A percentile compares a stretch with the other conserved stretches of the same genome.
phyloP scores from a whole-genome alignment of 2,329 filamentous ascomycete genomes.

The Ceratocystis variospora region DNA sequence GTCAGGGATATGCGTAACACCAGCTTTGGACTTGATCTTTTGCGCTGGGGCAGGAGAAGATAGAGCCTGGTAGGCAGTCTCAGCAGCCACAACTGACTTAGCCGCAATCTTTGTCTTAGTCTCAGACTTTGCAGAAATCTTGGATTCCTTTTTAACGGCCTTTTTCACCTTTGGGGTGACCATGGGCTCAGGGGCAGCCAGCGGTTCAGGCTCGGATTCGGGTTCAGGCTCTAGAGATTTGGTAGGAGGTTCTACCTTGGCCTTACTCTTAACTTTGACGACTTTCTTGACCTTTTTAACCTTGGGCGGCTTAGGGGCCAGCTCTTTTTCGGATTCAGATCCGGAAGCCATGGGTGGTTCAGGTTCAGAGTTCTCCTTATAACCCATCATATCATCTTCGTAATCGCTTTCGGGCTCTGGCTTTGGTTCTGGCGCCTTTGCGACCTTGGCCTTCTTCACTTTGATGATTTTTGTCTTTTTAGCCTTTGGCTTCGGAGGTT shows the following conservation, averaged over 20 bases:
- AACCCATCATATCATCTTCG: background rate
- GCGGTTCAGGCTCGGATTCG: background rate
- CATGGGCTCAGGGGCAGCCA: background rate
- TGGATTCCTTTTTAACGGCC: conserved; percentile 6
- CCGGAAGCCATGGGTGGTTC: background rate
- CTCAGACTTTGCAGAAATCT: conserved; percentile 9
- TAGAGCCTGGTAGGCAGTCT: background rate
- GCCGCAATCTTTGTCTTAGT: conserved; percentile 8
- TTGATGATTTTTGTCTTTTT: conserved; percentile 6
- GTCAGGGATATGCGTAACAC: background rate
- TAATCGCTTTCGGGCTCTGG: conserved; percentile 10
- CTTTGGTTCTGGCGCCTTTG: conserved; percentile 10
- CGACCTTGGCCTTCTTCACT: conserved; percentile 8
- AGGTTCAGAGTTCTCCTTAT: conserved; percentile 8
- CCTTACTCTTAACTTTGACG: conserved; percentile 20
- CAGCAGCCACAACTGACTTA: background rate
- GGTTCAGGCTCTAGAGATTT: conserved; percentile 14
- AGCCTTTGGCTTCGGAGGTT: background rate
- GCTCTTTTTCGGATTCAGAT: conserved; percentile 18
- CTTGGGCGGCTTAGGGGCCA: conserved; percentile 20
- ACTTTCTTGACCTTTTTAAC: conserved; percentile 18
- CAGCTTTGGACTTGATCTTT: background rate
- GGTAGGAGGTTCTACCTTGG: conserved; percentile 19
- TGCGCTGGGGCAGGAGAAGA: background rate
- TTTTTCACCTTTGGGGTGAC: conserved; percentile 10